A percentile compares a stretch with the other conserved stretches of the same genome.
Evolutionary conservation across 1,139 yeast species (phyloP).

Genomic region (Sporopachydermia cereana): DNA sequence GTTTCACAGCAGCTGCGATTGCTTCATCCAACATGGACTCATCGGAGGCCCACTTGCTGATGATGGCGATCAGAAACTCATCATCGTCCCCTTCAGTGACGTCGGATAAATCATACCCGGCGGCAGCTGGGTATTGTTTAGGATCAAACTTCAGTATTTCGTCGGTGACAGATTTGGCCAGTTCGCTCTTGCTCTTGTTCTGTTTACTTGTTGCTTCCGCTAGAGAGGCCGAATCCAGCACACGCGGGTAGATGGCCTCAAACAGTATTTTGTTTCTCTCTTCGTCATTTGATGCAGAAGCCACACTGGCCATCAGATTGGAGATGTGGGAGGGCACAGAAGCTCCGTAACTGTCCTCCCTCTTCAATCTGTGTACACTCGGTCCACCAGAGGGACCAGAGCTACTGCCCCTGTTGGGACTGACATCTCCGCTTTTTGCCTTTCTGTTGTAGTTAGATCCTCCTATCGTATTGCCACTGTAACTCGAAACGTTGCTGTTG

Average conservation of each 20-base stretch:
- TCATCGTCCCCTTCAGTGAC: slow-evolving; percentile 1
- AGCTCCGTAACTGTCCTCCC: neutral
- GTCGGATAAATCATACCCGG: slow-evolving; percentile 3
- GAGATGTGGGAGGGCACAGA: slow-evolving; percentile 2
- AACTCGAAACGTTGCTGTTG: no score
- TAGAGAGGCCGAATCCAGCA: neutral
- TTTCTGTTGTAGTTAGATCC: no score
- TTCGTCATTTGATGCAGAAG: slow-evolving; percentile 4
- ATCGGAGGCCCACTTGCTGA: slow-evolving; percentile 5
- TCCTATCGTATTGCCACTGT: no score
- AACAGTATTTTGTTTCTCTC: neutral
- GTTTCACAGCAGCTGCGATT: slow-evolving; percentile 9
- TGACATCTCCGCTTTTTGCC: no score
- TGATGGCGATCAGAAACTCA: slow-evolving; percentile 1
- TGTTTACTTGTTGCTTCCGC: neutral
- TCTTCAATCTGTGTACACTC: neutral
- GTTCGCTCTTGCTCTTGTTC: neutral
- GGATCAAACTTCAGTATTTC: slow-evolving; percentile 1
- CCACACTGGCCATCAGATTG: slow-evolving; percentile 4
- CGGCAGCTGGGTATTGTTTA: neutral
- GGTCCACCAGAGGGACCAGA: no score
- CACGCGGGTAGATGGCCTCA: slow-evolving; percentile 2
- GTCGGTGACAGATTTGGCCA: neutral
- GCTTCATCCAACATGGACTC: slow-evolving; percentile 6
- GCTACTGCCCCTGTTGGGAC: no score